These are phyloP conservation scores for Podaxis sp. DNA, from an alignment of 768 basidiomycete genomes.

Conservation along the genomic window DNA sequence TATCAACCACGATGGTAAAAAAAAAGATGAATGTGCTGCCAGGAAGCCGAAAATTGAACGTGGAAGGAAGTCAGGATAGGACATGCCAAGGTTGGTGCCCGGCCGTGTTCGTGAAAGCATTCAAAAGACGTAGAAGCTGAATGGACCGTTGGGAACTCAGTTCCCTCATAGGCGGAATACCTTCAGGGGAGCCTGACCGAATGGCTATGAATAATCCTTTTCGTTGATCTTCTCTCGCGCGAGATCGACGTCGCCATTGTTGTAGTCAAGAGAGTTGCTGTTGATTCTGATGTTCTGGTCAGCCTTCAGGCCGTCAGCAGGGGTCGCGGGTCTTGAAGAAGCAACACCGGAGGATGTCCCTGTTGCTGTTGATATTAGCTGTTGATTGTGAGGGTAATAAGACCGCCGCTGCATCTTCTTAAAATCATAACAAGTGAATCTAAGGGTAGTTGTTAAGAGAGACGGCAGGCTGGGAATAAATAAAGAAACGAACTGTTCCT, in stretches of 20 bases:
- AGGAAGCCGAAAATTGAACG: background rate
- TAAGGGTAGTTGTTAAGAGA: constrained; percentile 28
- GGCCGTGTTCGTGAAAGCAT: constrained; percentile 11
- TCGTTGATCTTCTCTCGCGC: constrained; percentile 45
- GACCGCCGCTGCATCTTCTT: constrained; percentile 89
- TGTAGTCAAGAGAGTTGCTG: constrained; percentile 40
- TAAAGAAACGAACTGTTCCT: constrained; percentile 79
- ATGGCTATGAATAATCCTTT: constrained; percentile 48
- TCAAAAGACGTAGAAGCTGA: background rate
- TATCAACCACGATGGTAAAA: constrained; percentile 3
- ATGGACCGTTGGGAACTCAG: background rate
- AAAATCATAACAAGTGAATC: constrained; percentile 92
- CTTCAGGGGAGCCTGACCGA: background rate
- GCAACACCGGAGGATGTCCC: constrained; percentile 70
- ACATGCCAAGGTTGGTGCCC: constrained; percentile 8
- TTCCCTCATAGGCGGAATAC: no score
- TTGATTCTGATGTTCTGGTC: constrained; percentile 35
- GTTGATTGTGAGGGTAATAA: constrained; percentile 86
- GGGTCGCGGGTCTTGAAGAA: constrained; percentile 75
- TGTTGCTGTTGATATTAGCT: constrained; percentile 69
- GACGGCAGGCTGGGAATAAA: constrained; percentile 8
- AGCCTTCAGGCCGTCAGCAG: constrained; percentile 49
- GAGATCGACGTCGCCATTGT: constrained; percentile 3
- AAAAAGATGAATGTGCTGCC: constrained; percentile 4
- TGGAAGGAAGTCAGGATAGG: background rate